Conservation (phyloP, 345 rosid species). For the Mercurialis annua region DNA sequence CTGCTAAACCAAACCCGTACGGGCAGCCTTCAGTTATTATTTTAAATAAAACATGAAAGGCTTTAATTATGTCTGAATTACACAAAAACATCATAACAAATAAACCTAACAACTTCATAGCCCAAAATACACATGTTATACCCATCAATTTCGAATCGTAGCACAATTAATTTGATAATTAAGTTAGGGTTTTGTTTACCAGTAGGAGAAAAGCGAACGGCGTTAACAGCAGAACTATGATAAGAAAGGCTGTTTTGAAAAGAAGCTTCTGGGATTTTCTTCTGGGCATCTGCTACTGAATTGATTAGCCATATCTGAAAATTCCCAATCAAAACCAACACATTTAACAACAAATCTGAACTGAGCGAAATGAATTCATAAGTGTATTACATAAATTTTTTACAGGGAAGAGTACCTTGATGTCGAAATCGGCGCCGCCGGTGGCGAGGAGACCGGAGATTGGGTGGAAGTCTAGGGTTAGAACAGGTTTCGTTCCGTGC, state of each 20-base stretch:
- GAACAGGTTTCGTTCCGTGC: constrained; percentile 84
- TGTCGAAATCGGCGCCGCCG: constrained; percentile 94
- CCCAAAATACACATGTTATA: no score
- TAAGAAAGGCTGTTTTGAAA: constrained; percentile 76
- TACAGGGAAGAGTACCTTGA: constrained; percentile 74
- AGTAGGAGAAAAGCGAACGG: constrained; percentile 74
- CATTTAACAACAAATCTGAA: not conserved
- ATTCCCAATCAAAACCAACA: constrained; percentile 7
- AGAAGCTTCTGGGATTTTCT: constrained; percentile 61
- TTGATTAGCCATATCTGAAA: constrained; percentile 66
- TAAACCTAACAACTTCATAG: no score
- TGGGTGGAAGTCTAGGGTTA: constrained; percentile 87
- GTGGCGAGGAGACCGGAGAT: constrained; percentile 84
- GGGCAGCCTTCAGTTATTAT: no score
- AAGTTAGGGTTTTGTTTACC: no score
- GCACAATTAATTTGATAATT: no score
- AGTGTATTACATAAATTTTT: no score
- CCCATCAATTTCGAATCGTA: no score
- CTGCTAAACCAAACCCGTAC: no score
- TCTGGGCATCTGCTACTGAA: constrained; percentile 50
- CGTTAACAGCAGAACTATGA: constrained; percentile 77
- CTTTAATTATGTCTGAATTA: no score
- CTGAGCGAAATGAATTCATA: not conserved
- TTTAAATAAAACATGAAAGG: no score
- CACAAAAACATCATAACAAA: no score